Evolutionary conservation across 2,329 filamentous ascomycete genomes (phyloP), one percentile per base, ranked within the genome.

Genomic region (Penicillium sp.): DNA sequence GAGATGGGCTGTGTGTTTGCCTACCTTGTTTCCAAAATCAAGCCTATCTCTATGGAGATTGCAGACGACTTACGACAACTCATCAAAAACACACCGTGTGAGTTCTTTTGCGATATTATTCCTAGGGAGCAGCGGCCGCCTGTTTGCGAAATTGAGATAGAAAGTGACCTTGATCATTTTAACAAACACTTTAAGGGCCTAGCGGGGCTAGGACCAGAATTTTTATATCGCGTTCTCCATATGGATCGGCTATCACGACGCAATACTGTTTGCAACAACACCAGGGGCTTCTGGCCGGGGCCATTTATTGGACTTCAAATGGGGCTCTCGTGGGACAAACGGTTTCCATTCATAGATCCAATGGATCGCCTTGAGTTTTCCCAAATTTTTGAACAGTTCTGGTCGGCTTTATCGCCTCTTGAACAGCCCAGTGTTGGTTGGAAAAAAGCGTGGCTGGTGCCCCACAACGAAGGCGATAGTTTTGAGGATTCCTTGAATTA

Each of bases 1-100:
- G 54, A 57, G 15, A 42, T 56, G n/a, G 39, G 43, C 8, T 38
- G 44, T 28, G 7, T 54, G 9, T 35, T 36, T 29, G 8, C 28
- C 5, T 43, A 51, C 33, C 18, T 43, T n/a, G 25, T 20, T 11
- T 7, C 35, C 11, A 34, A 33, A 27, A 34, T 36, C 11, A 9
- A 10, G 16, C 6, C n/a, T 6, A 27, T 39, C 4, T 25, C 30
- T 7, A n/a, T 28, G 7, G 35, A 50, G 20, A 33, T 52, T 8
- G 32, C 33, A 26, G 8, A 41, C 0, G 27, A 36, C 11, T 19
- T 51, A 7, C n/a, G 8, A 2, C 10, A 43, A 18, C 39, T 36
- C 20, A 32, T 27, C 7, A 21, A 17, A 7, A 28, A 10, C 30
- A 33, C 34, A 14, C 34, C 34, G 21, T 33, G 28, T 17, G 16